phyloP scores from a whole-genome alignment of 805 yeast genomes.

The Aciculoconidium aculeatum region DNA sequence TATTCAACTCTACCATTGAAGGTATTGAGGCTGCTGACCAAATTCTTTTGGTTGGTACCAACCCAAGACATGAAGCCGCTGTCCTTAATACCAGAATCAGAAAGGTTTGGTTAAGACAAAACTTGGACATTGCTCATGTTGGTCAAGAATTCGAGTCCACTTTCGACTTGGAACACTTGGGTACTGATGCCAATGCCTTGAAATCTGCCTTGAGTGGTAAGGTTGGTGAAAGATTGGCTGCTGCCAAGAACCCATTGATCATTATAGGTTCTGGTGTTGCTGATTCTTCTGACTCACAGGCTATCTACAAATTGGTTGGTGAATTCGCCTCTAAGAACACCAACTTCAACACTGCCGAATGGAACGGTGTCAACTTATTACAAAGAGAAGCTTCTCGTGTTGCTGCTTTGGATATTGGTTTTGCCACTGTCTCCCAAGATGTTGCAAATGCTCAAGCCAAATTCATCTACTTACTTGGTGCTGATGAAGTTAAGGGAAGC shows the following conservation, averaged over 20 bases:
- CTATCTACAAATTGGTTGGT: slow-evolving; percentile 54
- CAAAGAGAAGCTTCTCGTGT: slow-evolving; percentile 86
- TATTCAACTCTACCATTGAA: slow-evolving; percentile 71
- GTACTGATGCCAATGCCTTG: slow-evolving; percentile 53
- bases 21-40: slow-evolving; percentile 83
- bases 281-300: slow-evolving; percentile 58
- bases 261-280: slow-evolving; percentile 77
- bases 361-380: slow-evolving; percentile 78
- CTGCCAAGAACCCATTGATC: slow-evolving; percentile 70
- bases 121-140: slow-evolving; percentile 62
- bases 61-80: slow-evolving; percentile 88
- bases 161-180: slow-evolving; percentile 58
- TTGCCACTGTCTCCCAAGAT: slow-evolving; percentile 47
- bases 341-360: slow-evolving; percentile 61
- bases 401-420: slow-evolving; percentile 83
- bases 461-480: slow-evolving; percentile 74
- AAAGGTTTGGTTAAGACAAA: slow-evolving; percentile 68
- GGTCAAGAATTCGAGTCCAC: slow-evolving; percentile 79
- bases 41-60: slow-evolving; percentile 74
- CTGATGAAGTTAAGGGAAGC: slow-evolving; percentile 67
- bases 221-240: slow-evolving; percentile 59
- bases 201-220: slow-evolving; percentile 57
- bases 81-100: slow-evolving; percentile 80
- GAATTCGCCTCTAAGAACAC: slow-evolving; percentile 50
- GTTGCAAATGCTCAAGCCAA: slow-evolving; percentile 53